Evolutionary conservation across 257 asterid genomes (phyloP).

Genomic region (Lantana camara): DNA sequence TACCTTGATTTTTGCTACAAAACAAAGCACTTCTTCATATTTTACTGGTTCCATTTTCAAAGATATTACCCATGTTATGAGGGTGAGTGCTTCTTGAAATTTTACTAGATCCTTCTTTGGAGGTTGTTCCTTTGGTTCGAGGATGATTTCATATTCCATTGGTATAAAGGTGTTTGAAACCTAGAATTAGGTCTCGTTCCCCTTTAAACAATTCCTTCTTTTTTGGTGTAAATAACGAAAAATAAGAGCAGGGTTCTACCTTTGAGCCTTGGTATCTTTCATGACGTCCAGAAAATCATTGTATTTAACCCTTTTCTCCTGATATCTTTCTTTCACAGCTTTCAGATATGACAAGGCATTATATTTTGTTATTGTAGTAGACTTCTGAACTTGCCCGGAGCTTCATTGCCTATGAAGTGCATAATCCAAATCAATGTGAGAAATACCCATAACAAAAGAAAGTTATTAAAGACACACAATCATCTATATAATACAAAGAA

Average conservation of each 20-base stretch:
- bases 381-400: constrained; percentile 54
- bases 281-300: constrained; percentile 70
- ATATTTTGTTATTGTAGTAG: constrained; percentile 55
- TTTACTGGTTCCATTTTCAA: constrained; percentile 54
- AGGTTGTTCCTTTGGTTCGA: constrained; percentile 43
- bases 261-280: constrained; percentile 78
- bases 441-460: neutral
- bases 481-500: neutral
- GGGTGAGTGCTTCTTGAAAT: constrained; percentile 60
- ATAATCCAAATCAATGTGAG: neutral
- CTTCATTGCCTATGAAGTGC: constrained; percentile 35
- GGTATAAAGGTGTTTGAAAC: constrained; percentile 77
- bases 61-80: constrained; percentile 49
- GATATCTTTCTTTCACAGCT: constrained; percentile 60
- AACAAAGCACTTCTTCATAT: constrained; percentile 57
- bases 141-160: constrained; percentile 55
- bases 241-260: constrained; percentile 35
- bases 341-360: constrained; percentile 72
- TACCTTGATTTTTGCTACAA: constrained; percentile 74
- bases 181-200: constrained; percentile 59
- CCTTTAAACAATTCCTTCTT: constrained; percentile 68
- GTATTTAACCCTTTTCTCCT: constrained; percentile 57
- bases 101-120: constrained; percentile 54
- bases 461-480: neutral
- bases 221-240: constrained; percentile 36